Percentiles rank a stretch among this genome's conserved stretches.
Conservation (phyloP, 1,284 basidiomycete genomes). For the Sporisorium graminicola region DNA sequence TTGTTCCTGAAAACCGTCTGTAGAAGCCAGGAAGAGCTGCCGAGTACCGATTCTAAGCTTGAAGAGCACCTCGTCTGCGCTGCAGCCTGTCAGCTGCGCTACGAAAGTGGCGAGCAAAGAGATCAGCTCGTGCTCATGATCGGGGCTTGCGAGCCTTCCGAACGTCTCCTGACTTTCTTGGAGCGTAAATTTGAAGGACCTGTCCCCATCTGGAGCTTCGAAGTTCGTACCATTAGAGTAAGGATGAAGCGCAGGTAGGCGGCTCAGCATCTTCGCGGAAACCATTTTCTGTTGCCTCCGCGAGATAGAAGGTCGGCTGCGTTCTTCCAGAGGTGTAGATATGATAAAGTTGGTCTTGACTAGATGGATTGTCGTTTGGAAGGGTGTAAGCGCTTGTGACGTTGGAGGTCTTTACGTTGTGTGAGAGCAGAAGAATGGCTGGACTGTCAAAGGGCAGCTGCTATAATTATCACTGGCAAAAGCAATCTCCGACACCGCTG, state of each 20-base stretch:
- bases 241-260: constrained; percentile 19
- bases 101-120: constrained; percentile 7
- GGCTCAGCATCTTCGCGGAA: constrained; percentile 7
- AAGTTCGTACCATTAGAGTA: background rate
- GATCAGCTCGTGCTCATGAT: background rate
- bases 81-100: constrained; percentile 8
- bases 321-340: background rate
- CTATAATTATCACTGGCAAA: too few species aligned
- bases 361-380: background rate
- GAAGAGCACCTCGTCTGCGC: constrained; percentile 13
- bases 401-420: background rate
- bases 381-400: background rate
- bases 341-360: background rate
- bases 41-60: background rate
- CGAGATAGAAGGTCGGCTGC: background rate
- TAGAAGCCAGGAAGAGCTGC: background rate
- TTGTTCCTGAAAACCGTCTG: background rate
- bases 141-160: background rate
- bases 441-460: background rate
- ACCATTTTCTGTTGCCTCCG: background rate
- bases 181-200: background rate
- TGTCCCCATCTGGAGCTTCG: background rate
- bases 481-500: too few species aligned
- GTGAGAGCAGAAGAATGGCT: background rate
- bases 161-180: background rate